phyloP scores from a whole-genome alignment of 331 rosid genomes.

The Quercus lobata region DNA sequence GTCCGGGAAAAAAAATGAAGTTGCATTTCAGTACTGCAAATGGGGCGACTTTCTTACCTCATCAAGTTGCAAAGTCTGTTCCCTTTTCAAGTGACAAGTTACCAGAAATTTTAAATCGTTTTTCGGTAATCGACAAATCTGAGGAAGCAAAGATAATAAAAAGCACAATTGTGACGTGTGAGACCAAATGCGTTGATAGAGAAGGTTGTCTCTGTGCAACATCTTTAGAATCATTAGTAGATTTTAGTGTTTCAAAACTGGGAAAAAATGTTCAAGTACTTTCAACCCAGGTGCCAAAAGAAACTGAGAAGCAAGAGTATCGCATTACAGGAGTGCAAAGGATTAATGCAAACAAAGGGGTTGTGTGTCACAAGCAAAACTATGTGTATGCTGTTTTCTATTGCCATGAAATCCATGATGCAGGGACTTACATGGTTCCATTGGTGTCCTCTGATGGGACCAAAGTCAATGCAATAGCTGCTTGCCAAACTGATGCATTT shows the following conservation, averaged over 20 bases:
- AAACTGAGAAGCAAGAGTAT: not conserved
- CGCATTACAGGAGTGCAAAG: not conserved
- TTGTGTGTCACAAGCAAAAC: conserved; percentile 29
- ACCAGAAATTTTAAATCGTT: too few species aligned
- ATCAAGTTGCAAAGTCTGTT: too few species aligned
- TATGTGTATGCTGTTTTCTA: conserved; percentile 25
- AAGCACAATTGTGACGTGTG: conserved; percentile 12
- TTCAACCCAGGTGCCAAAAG: conserved; percentile 6
- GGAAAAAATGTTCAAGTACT: conserved; percentile 6
- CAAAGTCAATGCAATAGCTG: conserved; percentile 10
- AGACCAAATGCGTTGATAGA: not conserved
- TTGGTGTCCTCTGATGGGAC: conserved; percentile 22
- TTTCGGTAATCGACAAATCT: too few species aligned
- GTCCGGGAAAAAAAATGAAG: too few species aligned
- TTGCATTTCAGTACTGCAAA: too few species aligned
- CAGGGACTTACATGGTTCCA: conserved; percentile 24
- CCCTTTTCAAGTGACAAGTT: too few species aligned
- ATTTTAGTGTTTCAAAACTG: conserved; percentile 9
- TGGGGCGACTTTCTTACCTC: too few species aligned
- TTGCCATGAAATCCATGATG: conserved; percentile 28
- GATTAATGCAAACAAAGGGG: not conserved
- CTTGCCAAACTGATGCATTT: conserved; percentile 26
- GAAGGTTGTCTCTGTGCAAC: conserved; percentile 24
- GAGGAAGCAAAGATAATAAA: conserved; percentile 10
- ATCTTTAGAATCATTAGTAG: conserved; percentile 21